Evolutionary conservation across 306 rosid species (phyloP), one percentile per base, ranked within the genome.

Genomic region (Hippophae rhamnoides): DNA sequence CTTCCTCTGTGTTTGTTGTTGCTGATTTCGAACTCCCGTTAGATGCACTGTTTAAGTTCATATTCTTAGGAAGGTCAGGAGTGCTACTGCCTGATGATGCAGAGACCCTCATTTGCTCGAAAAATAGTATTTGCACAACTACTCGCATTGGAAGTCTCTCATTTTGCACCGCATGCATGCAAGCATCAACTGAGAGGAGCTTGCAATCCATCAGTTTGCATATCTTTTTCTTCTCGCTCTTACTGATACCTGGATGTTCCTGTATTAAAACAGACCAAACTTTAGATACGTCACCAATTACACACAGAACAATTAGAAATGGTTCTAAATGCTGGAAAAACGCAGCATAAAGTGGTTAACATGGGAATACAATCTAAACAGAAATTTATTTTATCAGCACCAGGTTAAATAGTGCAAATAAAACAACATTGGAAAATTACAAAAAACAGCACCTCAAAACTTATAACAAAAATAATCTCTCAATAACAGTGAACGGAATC

Each of bases 201-300:
- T 76, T 75, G 84, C 96, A 88, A 74, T 93, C 95, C 95, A 93
- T 88, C 77, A 93, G 70, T 76, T 84, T 86, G 89, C 99, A 93
- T 66, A 93, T 84, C 74, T 77, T 80, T 77, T 84, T 93, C 74
- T 79, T 88, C 62, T 88, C 95, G 5, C 95, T 74, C 81, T 93
- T 93, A 81, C 79, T 75, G 55, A 86, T 84, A 61, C 84, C 90
- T 0, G 88, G 86, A 78, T 88, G 99, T 69, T 77, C 94, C 99
- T 93, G 84, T 58, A 66, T 63, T 59, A 62, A 48, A 13, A 69
- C 57, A 68, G 14, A 52, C 13, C 41, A 47, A 61, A 50, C 59
- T 23, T 38, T 43, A 61, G 13, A 31, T 41, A 57, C 52, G 23
- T 56, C 23, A 18, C 23, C 23, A 0, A 18, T 18, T 18, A 18